Conservation (phyloP, 129 eudicot genomes). For the Flaveria robusta region DNA sequence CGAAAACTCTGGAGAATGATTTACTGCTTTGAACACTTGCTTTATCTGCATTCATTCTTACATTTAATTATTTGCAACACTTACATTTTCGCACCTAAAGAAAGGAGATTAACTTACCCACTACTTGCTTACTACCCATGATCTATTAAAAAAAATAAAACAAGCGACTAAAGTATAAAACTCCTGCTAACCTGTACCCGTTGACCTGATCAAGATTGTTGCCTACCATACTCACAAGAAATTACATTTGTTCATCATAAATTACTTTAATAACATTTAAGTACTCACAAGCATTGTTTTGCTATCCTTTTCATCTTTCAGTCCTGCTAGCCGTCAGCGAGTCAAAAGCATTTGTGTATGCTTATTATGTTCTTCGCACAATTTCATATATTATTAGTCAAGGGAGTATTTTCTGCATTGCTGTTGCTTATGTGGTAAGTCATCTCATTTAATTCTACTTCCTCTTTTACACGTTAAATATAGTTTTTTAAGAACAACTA, state of each 20-base stretch:
- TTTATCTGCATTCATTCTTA: too few relatives aligned
- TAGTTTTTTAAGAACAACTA: neutral
- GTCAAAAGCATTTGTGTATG: conserved; percentile 77
- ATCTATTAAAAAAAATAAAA: too few relatives aligned
- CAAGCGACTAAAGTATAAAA: too few relatives aligned
- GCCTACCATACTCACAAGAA: neutral
- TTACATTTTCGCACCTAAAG: too few relatives aligned
- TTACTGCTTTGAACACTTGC: too few relatives aligned
- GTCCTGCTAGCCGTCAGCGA: conserved; percentile 75
- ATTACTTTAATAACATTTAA: neutral
- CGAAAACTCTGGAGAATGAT: too few relatives aligned
- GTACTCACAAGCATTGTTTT: conserved; percentile 19
- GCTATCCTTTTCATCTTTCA: conserved; percentile 36
- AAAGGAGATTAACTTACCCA: too few relatives aligned
- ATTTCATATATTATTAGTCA: conserved; percentile 85
- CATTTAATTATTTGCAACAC: too few relatives aligned
- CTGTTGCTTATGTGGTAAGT: conserved; percentile 96
- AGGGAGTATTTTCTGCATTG: conserved; percentile 97
- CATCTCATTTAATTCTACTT: conserved; percentile 11
- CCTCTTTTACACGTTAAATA: neutral
- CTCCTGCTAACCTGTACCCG: too few relatives aligned
- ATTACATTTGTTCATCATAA: conserved; percentile 4
- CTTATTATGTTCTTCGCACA: conserved; percentile 81
- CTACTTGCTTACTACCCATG: too few relatives aligned
- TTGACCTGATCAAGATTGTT: too few relatives aligned